These are phyloP conservation scores for Linnemannia schmuckeri DNA, from an alignment of 192 early-diverging fungal species.

Conservation along the genomic window DNA sequence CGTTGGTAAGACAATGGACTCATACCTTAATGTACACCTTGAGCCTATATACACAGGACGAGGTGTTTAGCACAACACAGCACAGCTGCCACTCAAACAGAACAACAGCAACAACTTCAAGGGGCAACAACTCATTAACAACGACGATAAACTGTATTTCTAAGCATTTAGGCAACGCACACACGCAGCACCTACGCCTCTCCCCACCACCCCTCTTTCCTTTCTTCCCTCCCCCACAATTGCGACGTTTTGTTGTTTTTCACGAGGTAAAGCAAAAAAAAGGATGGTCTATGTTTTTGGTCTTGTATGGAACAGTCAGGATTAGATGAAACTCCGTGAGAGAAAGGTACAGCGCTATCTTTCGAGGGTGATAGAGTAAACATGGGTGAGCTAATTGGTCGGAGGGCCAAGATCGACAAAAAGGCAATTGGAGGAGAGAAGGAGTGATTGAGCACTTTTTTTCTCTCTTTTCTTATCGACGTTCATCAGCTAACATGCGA, in stretches of 20 bases:
- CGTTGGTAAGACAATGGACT: background rate
- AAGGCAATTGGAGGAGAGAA: background rate
- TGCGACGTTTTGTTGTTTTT: background rate
- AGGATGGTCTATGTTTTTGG: too few species aligned
- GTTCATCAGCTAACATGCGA: background rate
- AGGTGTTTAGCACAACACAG: background rate
- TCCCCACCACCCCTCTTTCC: background rate
- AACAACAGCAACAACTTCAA: background rate
- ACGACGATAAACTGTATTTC: constrained; percentile 23
- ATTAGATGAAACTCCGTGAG: too few species aligned
- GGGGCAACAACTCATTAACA: background rate
- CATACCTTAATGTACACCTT: background rate
- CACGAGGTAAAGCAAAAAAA: background rate
- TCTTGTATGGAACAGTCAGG: too few species aligned
- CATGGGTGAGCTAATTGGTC: background rate
- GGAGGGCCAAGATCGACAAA: background rate
- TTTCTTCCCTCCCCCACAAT: background rate
- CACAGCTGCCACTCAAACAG: background rate
- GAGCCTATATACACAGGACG: background rate
- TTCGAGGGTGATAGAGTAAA: background rate
- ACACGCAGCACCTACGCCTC: background rate
- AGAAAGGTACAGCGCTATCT: too few species aligned
- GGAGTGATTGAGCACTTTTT: background rate
- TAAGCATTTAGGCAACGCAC: constrained; percentile 6
- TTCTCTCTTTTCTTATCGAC: background rate